Evolutionary conservation across 768 basidiomycete genomes (phyloP).

Genomic region (Daedaleopsis sinensis): DNA sequence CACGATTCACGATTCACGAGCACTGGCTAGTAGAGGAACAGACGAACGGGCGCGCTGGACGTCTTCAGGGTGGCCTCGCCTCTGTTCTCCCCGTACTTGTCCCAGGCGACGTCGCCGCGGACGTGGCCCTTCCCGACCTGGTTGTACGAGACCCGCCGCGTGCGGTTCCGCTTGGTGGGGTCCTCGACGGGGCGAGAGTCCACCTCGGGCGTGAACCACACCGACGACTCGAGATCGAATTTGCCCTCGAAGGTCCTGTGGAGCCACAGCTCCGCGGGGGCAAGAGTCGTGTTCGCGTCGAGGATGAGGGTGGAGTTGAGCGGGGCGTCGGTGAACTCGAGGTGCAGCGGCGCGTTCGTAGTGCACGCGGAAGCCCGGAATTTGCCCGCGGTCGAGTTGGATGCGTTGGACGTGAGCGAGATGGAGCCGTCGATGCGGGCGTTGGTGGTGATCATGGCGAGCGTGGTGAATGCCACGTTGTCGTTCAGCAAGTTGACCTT

Average conservation of each 20-base stretch:
- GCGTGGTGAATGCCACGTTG: slow-evolving; percentile 28
- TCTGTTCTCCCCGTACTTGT: too few species aligned
- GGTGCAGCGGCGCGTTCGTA: slow-evolving; percentile 32
- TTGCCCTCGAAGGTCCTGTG: neutral
- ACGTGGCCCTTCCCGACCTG: too few species aligned
- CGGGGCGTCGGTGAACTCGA: slow-evolving; percentile 36
- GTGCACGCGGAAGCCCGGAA: slow-evolving; percentile 37
- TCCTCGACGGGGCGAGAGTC: neutral
- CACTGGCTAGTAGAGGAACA: too few species aligned
- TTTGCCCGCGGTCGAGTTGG: slow-evolving; percentile 28
- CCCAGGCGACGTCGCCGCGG: too few species aligned
- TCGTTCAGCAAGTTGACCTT: slow-evolving; percentile 31
- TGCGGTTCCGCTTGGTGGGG: too few species aligned
- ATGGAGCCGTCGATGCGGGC: slow-evolving; percentile 36
- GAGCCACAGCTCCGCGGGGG: neutral
- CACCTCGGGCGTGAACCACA: neutral
- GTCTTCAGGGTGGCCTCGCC: too few species aligned
- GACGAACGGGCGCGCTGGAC: too few species aligned
- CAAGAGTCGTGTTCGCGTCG: slow-evolving; percentile 32
- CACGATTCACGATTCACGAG: too few species aligned
- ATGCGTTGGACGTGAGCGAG: slow-evolving; percentile 35
- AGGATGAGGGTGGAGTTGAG: slow-evolving; percentile 39
- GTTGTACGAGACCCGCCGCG: too few species aligned
- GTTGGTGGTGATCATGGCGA: slow-evolving; percentile 44
- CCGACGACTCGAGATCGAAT: neutral